Evolutionary conservation across 2,329 filamentous ascomycete species (phyloP).

Genomic region (Aquanectria penicillioides): DNA sequence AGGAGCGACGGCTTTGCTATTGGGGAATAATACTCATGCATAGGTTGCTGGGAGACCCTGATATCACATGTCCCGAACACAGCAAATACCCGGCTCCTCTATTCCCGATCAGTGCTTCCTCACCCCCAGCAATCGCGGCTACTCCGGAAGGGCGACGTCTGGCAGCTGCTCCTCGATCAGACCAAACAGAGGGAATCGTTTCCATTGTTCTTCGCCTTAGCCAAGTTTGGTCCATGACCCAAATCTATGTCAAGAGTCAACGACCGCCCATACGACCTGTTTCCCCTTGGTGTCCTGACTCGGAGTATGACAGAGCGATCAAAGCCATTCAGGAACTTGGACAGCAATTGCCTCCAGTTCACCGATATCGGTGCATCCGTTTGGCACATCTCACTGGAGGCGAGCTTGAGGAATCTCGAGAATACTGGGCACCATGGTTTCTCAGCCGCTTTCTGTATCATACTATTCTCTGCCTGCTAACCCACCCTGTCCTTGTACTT

Average conservation of each 20-base stretch:
- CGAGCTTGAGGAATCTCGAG: slow-evolving; percentile 2
- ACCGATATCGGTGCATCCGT: not conserved
- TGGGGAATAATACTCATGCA: slow-evolving; percentile 1
- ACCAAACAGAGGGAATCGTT: not conserved
- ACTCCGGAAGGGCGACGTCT: not conserved
- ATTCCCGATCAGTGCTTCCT: not conserved
- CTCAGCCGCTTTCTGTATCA: slow-evolving; percentile 10
- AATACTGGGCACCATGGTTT: slow-evolving; percentile 9
- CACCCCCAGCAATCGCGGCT: not conserved
- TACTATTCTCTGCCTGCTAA: not conserved
- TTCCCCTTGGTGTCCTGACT: slow-evolving; percentile 2
- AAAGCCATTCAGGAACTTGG: not conserved
- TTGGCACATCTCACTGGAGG: not conserved
- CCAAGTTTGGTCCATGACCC: not conserved
- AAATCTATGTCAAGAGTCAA: slow-evolving; percentile 4
- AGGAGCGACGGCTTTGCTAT: not conserved
- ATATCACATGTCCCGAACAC: not conserved
- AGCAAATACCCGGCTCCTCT: not conserved
- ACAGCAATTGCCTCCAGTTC: not conserved
- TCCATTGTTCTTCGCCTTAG: not conserved
- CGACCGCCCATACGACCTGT: not conserved
- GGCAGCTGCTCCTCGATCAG: not conserved
- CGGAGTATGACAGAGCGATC: not conserved
- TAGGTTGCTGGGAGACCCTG: not conserved
- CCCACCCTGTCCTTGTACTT: slow-evolving; percentile 7